Base-by-base conservation (phyloP, 2,329 filamentous ascomycete species). In the Aspergillus brasiliensis region DNA sequence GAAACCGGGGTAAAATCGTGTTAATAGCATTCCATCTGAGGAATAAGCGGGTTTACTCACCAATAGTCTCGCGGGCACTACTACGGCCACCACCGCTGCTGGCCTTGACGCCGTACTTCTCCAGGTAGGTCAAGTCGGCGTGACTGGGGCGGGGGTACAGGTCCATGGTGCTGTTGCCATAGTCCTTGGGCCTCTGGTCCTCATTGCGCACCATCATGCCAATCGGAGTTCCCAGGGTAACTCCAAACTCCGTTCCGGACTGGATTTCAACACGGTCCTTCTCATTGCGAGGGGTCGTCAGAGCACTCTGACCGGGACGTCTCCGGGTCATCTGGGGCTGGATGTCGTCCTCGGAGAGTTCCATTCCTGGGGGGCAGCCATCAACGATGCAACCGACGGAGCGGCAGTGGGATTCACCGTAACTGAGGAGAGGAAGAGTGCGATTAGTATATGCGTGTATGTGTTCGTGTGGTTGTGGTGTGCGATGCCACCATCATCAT, bases 81-180 rank as follows among this genome's bases (percentile, higher is more conserved):
- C 90, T 93, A 63, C 95, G 86, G 56, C 95, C 94, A 68, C 95
- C 94, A 60, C 95, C 94, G 62, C 88, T 92, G 75, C 87, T 91
- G 38, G 95, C 92, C 82, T 96, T 96, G 68, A 96, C 88, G 59
- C 94, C 94, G 77, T 99, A 99, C 81, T 98, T 98, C 77, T 97
- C 91, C 62, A 97, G 84, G 80, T 98, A 98, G 62, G 95, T 98
- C 86, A 90, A 97, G 79, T 98, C 94, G 61, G 95, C 94, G 79
- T 98, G 95, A 74, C 88, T 92, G 37, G 94, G 95, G 54, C 95
- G 86, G 4, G 95, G 95, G 83, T 90, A 98, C 63, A 88, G 80
- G 78, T 98, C 91, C 86, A 97, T 97, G 28, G 93, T 97, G 74
- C 87, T 86, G 78, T 87, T 86, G 58, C 91, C 91, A 78, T 98